These are phyloP conservation scores for Aurantiochytrium sp. DNA, from an alignment of 108 stramenopile species.

Conservation along the genomic window DNA sequence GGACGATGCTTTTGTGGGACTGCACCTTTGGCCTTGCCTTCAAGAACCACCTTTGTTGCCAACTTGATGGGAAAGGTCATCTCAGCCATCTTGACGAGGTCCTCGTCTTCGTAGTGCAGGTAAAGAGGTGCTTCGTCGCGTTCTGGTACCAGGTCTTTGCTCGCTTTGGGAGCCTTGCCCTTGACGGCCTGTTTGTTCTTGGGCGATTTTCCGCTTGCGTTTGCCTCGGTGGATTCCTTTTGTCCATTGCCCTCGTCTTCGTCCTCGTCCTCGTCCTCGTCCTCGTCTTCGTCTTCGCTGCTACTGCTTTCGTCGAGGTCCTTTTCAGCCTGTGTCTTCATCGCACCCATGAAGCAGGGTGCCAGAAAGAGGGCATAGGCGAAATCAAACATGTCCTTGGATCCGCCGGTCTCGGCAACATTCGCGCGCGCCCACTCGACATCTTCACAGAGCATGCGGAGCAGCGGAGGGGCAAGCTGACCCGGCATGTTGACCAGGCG, in stretches of 20 bases:
- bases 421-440: constrained; percentile 2
- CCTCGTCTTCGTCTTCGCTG: neutral
- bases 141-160: neutral
- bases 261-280: neutral
- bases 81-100: neutral
- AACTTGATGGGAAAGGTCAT: neutral
- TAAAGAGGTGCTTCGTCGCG: neutral
- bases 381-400: constrained; percentile 1
- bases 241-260: neutral
- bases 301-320: neutral
- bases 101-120: neutral
- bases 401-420: neutral
- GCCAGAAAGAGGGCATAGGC: neutral
- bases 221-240: neutral
- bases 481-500: constrained; percentile 21
- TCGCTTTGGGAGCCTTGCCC: neutral
- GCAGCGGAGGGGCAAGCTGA: constrained; percentile 7
- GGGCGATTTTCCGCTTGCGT: too few relatives aligned
- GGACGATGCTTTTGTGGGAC: neutral
- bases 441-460: neutral
- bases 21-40: neutral
- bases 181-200: neutral
- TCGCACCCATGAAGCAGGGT: neutral
- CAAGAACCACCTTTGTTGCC: neutral
- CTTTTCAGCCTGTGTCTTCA: neutral